Evolutionary conservation across 164 flowering plant genomes (phyloP).

Genomic region (Malania oleifera): DNA sequence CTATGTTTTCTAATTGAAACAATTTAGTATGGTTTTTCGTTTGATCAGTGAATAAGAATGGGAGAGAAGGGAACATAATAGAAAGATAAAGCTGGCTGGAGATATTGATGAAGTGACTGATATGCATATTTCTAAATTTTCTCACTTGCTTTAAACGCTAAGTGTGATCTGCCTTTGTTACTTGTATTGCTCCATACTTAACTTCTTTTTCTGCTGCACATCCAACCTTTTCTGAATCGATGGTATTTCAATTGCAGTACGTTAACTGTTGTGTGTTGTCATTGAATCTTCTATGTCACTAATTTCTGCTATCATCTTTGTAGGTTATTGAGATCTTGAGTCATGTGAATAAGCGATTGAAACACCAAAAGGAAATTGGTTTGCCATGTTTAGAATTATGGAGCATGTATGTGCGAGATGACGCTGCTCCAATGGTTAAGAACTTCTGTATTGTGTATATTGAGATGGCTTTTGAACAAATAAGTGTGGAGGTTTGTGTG

Average conservation of each 20-base stretch:
- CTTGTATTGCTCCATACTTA: too few species aligned
- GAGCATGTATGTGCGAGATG: constrained; percentile 54
- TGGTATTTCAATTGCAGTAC: neutral
- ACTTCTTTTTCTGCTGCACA: constrained; percentile 1
- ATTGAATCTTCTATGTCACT: neutral
- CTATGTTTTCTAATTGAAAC: too few species aligned
- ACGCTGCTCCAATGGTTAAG: constrained; percentile 68
- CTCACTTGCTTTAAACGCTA: too few species aligned
- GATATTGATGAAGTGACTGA: too few species aligned
- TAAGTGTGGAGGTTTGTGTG: constrained; percentile 46
- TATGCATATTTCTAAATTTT: too few species aligned
- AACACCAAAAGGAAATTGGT: constrained; percentile 66
- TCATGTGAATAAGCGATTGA: constrained; percentile 94
- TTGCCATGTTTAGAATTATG: constrained; percentile 77
- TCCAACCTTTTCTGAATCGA: neutral
- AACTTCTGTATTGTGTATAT: constrained; percentile 89
- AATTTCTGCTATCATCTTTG: constrained; percentile 9
- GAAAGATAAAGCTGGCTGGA: too few species aligned
- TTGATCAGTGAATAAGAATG: too few species aligned
- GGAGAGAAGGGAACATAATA: too few species aligned
- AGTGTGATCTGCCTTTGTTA: too few species aligned
- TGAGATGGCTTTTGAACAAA: constrained; percentile 94
- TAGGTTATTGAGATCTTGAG: constrained; percentile 90
- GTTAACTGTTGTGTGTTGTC: neutral
- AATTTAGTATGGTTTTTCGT: too few species aligned